These are phyloP conservation scores for Gossypium schwendimanii DNA, from an alignment of 441 rosid species.

Conservation along the genomic window DNA sequence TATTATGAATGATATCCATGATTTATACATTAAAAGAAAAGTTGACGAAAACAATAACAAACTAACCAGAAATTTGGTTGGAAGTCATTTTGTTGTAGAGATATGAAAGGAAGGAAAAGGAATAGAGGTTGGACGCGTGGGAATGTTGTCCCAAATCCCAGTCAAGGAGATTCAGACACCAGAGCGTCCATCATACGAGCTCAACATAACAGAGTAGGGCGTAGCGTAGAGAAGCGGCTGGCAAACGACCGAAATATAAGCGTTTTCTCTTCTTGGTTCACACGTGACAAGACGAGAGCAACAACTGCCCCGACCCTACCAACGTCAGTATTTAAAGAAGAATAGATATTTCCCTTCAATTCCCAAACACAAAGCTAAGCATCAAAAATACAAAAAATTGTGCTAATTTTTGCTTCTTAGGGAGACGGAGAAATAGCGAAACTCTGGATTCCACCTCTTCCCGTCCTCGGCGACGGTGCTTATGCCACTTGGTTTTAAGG, in stretches of 20 bases:
- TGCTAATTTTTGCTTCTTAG: neutral
- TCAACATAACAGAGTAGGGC: neutral
- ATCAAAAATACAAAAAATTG: neutral
- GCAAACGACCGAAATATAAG: neutral
- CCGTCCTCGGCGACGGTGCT: slow-evolving; percentile 77
- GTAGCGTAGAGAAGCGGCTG: neutral
- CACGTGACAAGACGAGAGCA: slow-evolving; percentile 5
- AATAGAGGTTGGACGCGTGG: neutral
- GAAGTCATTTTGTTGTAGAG: neutral
- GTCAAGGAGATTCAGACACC: neutral
- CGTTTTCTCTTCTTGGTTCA: neutral
- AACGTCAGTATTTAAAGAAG: neutral
- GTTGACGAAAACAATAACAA: too few species aligned
- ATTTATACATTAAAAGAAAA: too few species aligned
- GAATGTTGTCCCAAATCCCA: neutral
- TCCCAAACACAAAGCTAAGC: neutral
- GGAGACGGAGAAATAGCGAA: slow-evolving; percentile 25
- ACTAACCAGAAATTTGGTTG: neutral
- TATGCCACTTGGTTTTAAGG: slow-evolving; percentile 76
- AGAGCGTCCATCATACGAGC: neutral
- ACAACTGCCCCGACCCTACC: slow-evolving; percentile 3
- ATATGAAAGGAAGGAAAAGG: neutral
- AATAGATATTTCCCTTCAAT: neutral
- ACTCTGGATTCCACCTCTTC: slow-evolving; percentile 57
- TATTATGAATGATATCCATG: too few species aligned